Evolutionary conservation across 23 red algal genomes (phyloP), one percentile per base, ranked within the genome.

Genomic region (Porphyridium purpureum): DNA sequence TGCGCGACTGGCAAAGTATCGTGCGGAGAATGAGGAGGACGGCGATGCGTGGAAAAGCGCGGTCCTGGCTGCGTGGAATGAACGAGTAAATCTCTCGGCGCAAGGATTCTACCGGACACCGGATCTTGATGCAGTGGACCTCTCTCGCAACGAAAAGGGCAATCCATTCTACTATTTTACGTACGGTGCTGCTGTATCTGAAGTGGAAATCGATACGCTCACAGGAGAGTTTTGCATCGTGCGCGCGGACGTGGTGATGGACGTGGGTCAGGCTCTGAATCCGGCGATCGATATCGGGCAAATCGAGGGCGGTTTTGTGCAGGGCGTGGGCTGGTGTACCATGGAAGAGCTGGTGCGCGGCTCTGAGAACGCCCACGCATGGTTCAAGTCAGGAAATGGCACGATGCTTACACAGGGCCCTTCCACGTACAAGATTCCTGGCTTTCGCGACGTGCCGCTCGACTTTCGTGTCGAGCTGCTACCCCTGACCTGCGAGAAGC

Each of bases 231-330:
- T 47, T 23, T 27, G 27, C n/a, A 59, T 69, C 9, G 30, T 66
- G 15, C 53, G 64, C 21, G 66, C 69, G 33, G 70, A 88, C 51
- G 55, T 88, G 4, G 70, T 59, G 7, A 88, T 88, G 82, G 82
- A 88, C 50, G 58, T 75, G 15, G 82, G 82, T 11, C 71, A 70
- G 40, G 41, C 69, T 15, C 47, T 88, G 23, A 75, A 88, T 58
- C 82, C 82, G 21, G 54, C 63, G 17, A 52, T 88, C 6, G 82
- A 88, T 28, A 52, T 88, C 44, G 82, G 82, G n/a, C 82, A 88
- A 60, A 78, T 88, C 54, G 82, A 88, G 35, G 82, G 82, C 0
- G 82, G 49, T 0, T 88, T 88, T 78, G 71, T 88, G 41, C 82
- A 88, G 59, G 82, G 82, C 21, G 17, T 88, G 28, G 82, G 82